Evolutionary conservation across 306 rosid genomes (phyloP).

Genomic region (Cucumis sativus): Cucumber_9930_V3 NC_026657.2:10913501-10914000

Average conservation of each 20-base stretch:
- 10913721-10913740: background rate
- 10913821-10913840: background rate
- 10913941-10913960: constrained; percentile 71
- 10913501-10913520: constrained; percentile 59
- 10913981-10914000: constrained; percentile 31
- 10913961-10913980: constrained; percentile 99
- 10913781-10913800: background rate
- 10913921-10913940: constrained; percentile 98
- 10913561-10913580: constrained; percentile 13
- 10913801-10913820: background rate
- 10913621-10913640: constrained; percentile 1
- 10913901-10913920: constrained; percentile 99
- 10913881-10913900: constrained; percentile 99
- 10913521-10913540: constrained; percentile 82
- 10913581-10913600: background rate
- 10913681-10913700: background rate
- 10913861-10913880: constrained; percentile 52
- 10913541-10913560: constrained; percentile 93
- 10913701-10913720: background rate
- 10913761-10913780: background rate
- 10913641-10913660: background rate
- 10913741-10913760: no score
- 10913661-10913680: background rate
- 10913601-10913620: background rate
- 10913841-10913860: background rate